Conservation (phyloP, 805 yeast species). For the Candida namnaoensis region DNA sequence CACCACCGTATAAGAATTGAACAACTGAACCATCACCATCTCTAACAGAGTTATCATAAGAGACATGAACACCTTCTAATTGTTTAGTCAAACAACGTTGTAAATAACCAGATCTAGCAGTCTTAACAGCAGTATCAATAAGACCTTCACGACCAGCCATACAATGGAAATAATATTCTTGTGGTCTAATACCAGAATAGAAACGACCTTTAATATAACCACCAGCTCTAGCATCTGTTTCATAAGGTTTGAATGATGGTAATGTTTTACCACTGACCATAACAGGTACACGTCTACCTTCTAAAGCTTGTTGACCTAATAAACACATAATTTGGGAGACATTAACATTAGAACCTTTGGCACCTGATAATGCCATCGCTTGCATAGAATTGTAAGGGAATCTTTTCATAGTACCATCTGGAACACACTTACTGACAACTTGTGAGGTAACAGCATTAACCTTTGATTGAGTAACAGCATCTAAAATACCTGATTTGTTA, state of each 20-base stretch:
- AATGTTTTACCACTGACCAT: conserved; percentile 98
- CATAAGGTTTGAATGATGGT: conserved; percentile 94
- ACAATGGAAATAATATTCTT: conserved; percentile 98
- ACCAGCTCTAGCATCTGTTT: conserved; percentile 97
- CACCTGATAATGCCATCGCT: conserved; percentile 98
- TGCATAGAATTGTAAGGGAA: conserved; percentile 98
- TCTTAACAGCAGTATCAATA: conserved; percentile 98
- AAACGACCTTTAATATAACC: conserved; percentile 96
- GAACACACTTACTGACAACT: conserved; percentile 91
- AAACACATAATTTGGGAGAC: conserved; percentile 99
- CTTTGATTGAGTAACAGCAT: conserved; percentile 91
- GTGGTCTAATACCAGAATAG: conserved; percentile 96
- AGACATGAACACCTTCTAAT: conserved; percentile 91
- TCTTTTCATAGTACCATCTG: conserved; percentile 89
- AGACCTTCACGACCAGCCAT: conserved; percentile 99
- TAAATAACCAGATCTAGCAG: conserved; percentile 95
- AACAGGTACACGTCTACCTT: conserved; percentile 98
- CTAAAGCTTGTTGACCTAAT: conserved; percentile 97
- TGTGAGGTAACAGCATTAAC: conserved; percentile 90
- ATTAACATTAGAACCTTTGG: conserved; percentile 97
- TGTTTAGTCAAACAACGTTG: conserved; percentile 98
- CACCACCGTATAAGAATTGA: conserved; percentile 97
- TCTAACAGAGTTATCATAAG: conserved; percentile 92
- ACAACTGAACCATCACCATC: conserved; percentile 91
- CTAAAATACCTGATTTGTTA: conserved; percentile 83